Evolutionary conservation across 1,139 yeast genomes (phyloP), one percentile per base, ranked within the genome.

Genomic region (Eremothecium gossypii): DNA sequence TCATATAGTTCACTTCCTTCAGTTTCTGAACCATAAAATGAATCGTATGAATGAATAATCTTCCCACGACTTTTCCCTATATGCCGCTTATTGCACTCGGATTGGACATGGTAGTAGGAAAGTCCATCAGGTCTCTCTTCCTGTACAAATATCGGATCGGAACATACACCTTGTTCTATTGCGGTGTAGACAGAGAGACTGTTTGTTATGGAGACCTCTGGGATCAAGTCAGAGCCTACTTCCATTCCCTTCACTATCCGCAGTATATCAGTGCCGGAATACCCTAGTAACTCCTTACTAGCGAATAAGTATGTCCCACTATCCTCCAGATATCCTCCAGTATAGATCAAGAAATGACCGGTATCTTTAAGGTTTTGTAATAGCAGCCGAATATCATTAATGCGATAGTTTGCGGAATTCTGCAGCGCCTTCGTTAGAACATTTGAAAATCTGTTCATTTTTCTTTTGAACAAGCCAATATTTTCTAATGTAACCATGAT

Each of bases 381-480:
- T 41, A 87, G 71, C 4, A 66, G 64, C 38, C 72, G 71, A 47
- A 76, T 71, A 31, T 74, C 74, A 17, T 79, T 76, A 36, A 87
- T 65, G 33, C 79, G 76, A 58, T 79, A 85, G 14, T 79, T 79
- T 27, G 81, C 70, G 0, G 93, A 74, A 57, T 91, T 89, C 47
- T 84, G 84, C 51, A 85, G 85, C 38, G 82, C 78, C 41, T 79
- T 72, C 7, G 83, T 75, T 20, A 87, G 67, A 39, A 78, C 77
- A 38, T 77, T 75, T 23, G 83, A 76, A 55, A 89, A 85, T 54
- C 96, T 77, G 17, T 85, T 76, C 44, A 89, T 70, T 56, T 86
- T 85, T 57, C 98, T 77, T 54, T 94, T 83, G 43, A 85, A 70
- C 42, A 86, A 83, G 31, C 96, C 89, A 49, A 84, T 79, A 50